A percentile compares a stretch with the other conserved stretches of the same genome.
Evolutionary conservation across 2,329 filamentous ascomycete species (phyloP).

Genomic region (Teratosphaeria nubilosa): DNA sequence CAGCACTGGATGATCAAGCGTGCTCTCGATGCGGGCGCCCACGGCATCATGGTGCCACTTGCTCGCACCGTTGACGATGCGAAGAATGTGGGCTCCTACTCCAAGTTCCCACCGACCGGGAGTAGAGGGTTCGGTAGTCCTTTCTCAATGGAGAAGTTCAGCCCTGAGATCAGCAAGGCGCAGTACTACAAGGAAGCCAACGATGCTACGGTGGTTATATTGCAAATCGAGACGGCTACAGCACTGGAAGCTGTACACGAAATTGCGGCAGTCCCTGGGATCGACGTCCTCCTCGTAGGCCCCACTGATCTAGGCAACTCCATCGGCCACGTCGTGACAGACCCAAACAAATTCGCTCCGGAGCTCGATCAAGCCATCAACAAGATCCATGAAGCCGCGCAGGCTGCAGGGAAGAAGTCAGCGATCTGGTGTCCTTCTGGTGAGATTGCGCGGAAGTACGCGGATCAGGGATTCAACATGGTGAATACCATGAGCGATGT

Average conservation of each 20-base stretch:
- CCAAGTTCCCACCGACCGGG: slow-evolving; percentile 48
- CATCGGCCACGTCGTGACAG: slow-evolving; percentile 43
- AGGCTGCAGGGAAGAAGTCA: slow-evolving; percentile 42
- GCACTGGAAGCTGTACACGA: slow-evolving; percentile 34
- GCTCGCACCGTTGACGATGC: slow-evolving; percentile 45
- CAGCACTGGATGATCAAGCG: slow-evolving; percentile 53
- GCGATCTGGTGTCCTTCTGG: slow-evolving; percentile 47
- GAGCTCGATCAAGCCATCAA: slow-evolving; percentile 44
- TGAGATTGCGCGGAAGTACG: slow-evolving; percentile 42
- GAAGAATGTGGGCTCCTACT: slow-evolving; percentile 39
- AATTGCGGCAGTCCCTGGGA: slow-evolving; percentile 43
- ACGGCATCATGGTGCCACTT: slow-evolving; percentile 43
- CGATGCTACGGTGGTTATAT: slow-evolving; percentile 40
- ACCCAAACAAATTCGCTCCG: slow-evolving; percentile 34
- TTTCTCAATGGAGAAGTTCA: slow-evolving; percentile 34
- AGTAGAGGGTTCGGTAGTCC: slow-evolving; percentile 48
- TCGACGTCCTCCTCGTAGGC: slow-evolving; percentile 45
- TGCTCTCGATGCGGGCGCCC: slow-evolving; percentile 49
- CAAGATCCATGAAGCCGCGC: slow-evolving; percentile 41
- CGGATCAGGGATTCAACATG: slow-evolving; percentile 46
- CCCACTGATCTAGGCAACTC: slow-evolving; percentile 50
- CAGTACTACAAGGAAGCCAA: slow-evolving; percentile 49
- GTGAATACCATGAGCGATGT: slow-evolving; percentile 30
- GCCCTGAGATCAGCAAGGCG: slow-evolving; percentile 18
- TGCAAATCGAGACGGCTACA: slow-evolving; percentile 37